phyloP scores from a whole-genome alignment of 148 eudicot genomes.

The Chenopodium berlandieri region DNA sequence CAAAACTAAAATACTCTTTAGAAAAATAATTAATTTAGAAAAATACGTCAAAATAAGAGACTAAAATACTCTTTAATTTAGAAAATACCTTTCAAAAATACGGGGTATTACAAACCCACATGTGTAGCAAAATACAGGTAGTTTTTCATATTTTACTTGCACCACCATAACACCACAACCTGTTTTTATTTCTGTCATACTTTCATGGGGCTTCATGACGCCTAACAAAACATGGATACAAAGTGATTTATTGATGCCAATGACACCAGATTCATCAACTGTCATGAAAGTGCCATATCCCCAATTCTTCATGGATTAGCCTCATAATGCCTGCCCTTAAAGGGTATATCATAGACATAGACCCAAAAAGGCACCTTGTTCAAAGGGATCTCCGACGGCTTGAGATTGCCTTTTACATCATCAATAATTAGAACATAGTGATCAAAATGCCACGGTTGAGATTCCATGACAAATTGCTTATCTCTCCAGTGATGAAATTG shows the following conservation, averaged over 20 bases:
- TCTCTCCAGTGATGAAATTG: no score
- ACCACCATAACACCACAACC: no score
- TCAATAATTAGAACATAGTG: not conserved
- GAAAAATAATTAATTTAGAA: no score
- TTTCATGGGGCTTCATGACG: not conserved
- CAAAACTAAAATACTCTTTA: no score
- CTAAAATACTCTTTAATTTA: no score
- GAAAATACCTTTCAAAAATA: no score
- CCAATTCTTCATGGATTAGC: not conserved
- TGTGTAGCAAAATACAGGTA: not conserved
- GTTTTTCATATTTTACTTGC: not conserved
- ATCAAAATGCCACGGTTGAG: not conserved
- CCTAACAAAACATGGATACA: not conserved
- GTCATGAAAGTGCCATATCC: not conserved
- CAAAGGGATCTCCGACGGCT: not conserved
- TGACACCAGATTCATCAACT: not conserved
- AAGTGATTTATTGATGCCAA: not conserved
- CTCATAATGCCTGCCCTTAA: not conserved
- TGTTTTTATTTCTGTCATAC: no score
- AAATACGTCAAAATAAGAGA: no score
- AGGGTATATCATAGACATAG: not conserved
- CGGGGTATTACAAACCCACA: not conserved
- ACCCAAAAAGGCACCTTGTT: not conserved
- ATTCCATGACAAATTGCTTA: no score
- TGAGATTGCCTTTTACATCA: not conserved